A percentile compares a stretch with the other conserved stretches of the same genome.
Evolutionary conservation across 2,329 filamentous ascomycete genomes (phyloP).

Genomic region (Bipolaris cookei): DNA sequence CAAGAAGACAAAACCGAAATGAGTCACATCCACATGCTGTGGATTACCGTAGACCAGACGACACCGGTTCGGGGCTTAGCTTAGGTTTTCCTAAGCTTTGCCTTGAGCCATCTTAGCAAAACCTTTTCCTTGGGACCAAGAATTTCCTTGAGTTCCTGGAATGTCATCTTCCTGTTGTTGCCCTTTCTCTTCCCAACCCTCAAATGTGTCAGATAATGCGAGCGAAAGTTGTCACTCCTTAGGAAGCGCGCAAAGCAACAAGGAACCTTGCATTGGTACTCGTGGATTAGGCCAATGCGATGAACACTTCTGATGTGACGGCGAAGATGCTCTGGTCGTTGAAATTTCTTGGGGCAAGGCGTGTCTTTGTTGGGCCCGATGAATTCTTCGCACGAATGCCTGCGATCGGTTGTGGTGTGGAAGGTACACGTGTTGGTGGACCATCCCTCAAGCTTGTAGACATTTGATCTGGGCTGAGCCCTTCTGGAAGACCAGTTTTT

Average conservation of each 20-base stretch:
- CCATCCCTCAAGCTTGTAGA: slow-evolving; percentile 27
- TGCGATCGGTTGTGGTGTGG: slow-evolving; percentile 11
- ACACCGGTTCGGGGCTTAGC: neutral
- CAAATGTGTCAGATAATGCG: slow-evolving; percentile 38
- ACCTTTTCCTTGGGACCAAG: slow-evolving; percentile 27
- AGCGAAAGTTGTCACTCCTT: slow-evolving; percentile 32
- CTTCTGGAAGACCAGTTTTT: neutral
- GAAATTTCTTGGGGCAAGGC: slow-evolving; percentile 17
- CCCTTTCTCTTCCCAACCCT: slow-evolving; percentile 24
- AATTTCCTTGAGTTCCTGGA: slow-evolving; percentile 23
- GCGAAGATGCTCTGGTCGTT: slow-evolving; percentile 31
- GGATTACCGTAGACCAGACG: neutral
- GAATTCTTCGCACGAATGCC: slow-evolving; percentile 14
- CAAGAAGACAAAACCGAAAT: neutral
- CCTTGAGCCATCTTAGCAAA: slow-evolving; percentile 21
- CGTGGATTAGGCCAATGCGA: neutral
- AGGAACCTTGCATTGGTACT: slow-evolving; percentile 20
- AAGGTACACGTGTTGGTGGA: slow-evolving; percentile 1
- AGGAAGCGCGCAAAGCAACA: slow-evolving; percentile 22
- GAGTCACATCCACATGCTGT: neutral
- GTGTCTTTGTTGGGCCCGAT: neutral
- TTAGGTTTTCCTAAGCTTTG: slow-evolving; percentile 1
- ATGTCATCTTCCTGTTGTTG: slow-evolving; percentile 26
- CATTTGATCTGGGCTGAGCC: neutral
- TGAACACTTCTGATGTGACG: slow-evolving; percentile 34